Percentiles rank a stretch among this genome's conserved stretches.
Conservation (phyloP, 805 yeast species). For the Blastobotrys parvus region DNA sequence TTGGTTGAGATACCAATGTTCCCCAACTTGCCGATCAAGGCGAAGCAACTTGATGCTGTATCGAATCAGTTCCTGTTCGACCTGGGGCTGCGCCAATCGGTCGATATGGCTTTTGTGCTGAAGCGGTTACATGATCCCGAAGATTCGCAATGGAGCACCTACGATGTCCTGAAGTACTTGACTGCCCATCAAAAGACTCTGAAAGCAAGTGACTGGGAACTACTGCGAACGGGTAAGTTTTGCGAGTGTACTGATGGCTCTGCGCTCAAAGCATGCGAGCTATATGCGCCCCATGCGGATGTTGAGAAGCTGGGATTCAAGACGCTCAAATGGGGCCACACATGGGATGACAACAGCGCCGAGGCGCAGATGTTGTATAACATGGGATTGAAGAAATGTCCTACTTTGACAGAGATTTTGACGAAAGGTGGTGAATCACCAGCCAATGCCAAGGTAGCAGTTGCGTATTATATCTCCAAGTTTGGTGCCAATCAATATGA, state of each 20-base stretch:
- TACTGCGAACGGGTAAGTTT: conserved; percentile 23
- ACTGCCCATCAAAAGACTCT: conserved; percentile 21
- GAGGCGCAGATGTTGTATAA: conserved; percentile 24
- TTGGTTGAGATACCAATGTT: conserved; percentile 26
- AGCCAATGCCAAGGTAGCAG: conserved; percentile 16
- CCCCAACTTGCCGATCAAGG: conserved; percentile 30
- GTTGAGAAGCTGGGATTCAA: conserved; percentile 24
- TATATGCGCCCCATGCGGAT: conserved; percentile 26
- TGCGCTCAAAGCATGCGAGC: conserved; percentile 17
- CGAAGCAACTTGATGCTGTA: conserved; percentile 15
- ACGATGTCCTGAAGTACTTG: conserved; percentile 29
- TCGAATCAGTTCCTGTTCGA: conserved; percentile 16
- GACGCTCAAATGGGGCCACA: conserved; percentile 20
- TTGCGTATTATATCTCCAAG: conserved; percentile 23
- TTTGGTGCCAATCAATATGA: conserved; percentile 18
- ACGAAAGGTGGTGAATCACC: conserved; percentile 9
- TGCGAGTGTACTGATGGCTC: conserved; percentile 17
- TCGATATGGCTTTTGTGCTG: conserved; percentile 31
- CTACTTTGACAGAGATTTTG: conserved; percentile 21
- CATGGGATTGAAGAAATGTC: conserved; percentile 26
- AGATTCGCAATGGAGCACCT: conserved; percentile 27
- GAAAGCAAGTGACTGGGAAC: conserved; percentile 25
- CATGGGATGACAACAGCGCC: conserved; percentile 21
- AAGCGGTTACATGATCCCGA: conserved; percentile 22
- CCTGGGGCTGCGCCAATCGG: conserved; percentile 31